phyloP scores from a whole-genome alignment of 495 filamentous ascomycete genomes.

The Podospora comata region DNA sequence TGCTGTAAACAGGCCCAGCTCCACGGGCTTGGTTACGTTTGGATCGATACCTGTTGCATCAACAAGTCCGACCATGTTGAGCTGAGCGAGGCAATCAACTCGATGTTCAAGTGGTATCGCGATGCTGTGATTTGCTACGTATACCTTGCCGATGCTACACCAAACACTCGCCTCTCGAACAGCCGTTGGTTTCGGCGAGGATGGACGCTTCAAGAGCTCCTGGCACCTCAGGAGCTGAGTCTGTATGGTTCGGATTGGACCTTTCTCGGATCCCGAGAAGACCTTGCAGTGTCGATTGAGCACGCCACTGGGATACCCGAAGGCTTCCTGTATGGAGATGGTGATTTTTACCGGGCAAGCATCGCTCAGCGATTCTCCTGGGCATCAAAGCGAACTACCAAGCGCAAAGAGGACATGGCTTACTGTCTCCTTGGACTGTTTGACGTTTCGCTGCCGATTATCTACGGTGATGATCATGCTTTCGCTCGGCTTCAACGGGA shows the following conservation, averaged over 20 bases:
- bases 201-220: constrained; percentile 17
- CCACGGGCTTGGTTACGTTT: constrained; percentile 5
- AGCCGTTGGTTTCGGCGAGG: constrained; percentile 17
- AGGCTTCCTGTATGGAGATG: constrained; percentile 2
- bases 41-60: constrained; percentile 23
- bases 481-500: neutral
- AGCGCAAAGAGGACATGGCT: constrained; percentile 37
- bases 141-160: constrained; percentile 8
- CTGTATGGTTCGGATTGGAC: constrained; percentile 7
- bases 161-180: neutral
- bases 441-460: constrained; percentile 39
- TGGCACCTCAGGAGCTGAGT: neutral
- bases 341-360: constrained; percentile 1
- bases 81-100: constrained; percentile 14
- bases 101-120: constrained; percentile 18
- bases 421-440: constrained; percentile 46
- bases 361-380: constrained; percentile 34
- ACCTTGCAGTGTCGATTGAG: neutral
- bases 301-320: constrained; percentile 6
- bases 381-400: constrained; percentile 31
- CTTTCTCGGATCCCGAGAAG: neutral
- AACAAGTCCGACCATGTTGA: constrained; percentile 10
- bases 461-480: constrained; percentile 40
- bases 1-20: constrained; percentile 4
- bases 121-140: constrained; percentile 12